Base-by-base conservation (phyloP, 208 protist species). In the Cochliopodium minus region DNA sequence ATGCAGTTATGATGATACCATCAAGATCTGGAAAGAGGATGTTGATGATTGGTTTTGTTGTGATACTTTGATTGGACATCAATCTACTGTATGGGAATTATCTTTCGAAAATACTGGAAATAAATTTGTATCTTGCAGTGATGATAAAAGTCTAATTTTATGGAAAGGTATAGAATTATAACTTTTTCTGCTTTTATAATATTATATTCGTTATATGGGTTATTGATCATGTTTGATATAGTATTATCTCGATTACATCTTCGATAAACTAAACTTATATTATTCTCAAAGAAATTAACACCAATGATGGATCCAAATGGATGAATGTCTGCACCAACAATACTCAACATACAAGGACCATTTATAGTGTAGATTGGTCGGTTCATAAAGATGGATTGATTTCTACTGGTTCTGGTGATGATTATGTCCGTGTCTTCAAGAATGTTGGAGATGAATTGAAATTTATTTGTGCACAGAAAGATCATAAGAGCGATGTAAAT, bases 41-140 rank as follows among this genome's bases (percentile, higher is more conserved):
- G 67, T 73, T n/a, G 79, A 87, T 53, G 85, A 90, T 59, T 90
- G 82, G 81, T 70, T 77, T 56, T 87, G 82, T 68, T 56, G 68
- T 34, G 74, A 86, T 54, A 79, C 65, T 55, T 66, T 87, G 26
- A 67, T 56, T 26, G 61, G 55, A 20, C 81, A 88, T 61, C 70
- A 72, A 25, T 63, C 58, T 5, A 90, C 85, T 17, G 85, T 90
- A 32, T 90, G 82, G 82, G 61, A 60, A 7, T 66, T 73, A 39
- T 69, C 72, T n/a, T 60, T 86, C 34, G 73, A 87, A 62, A 62
- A 63, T 33, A 35, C 10, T 35, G 40, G 26, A 15, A 7, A 9
- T n/a, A 7, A 46, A 15, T 38, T 5, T 17, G 3, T 20, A 7
- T 40, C n/a, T 17, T 13, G n/a, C 6, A 7, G n/a, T 40, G 36